phyloP scores from a whole-genome alignment of 768 basidiomycete genomes.

The Leccinum uliginosum region DNA sequence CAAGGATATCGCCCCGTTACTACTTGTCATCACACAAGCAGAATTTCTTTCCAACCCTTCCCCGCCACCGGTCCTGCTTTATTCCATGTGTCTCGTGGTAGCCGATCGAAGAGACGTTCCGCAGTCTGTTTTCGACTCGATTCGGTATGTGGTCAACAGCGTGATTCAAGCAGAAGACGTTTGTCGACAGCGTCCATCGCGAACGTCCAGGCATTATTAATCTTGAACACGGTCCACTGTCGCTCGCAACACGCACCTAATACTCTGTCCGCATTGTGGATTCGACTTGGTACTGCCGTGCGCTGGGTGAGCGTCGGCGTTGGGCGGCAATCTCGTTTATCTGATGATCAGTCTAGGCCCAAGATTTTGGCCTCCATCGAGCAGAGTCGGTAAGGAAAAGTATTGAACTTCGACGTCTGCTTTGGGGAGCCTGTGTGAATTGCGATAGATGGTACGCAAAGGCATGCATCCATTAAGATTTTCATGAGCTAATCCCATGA shows the following conservation, averaged over 20 bases:
- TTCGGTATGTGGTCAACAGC: conserved; percentile 82
- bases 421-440: conserved; percentile 95
- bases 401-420: conserved; percentile 80
- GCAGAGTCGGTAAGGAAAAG: conserved; percentile 82
- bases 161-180: conserved; percentile 90
- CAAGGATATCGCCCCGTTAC: conserved; percentile 77
- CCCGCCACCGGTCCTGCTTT: conserved; percentile 79
- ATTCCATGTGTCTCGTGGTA: conserved; percentile 92
- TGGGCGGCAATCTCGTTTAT: conserved; percentile 3
- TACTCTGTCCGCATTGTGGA: conserved; percentile 81
- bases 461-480: neutral
- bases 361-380: conserved; percentile 93
- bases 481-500: conserved; percentile 5
- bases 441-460: conserved; percentile 80
- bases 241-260: conserved; percentile 87
- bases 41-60: conserved; percentile 79
- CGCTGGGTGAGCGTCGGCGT: conserved; percentile 67
- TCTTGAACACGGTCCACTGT: conserved; percentile 82
- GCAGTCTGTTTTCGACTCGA: conserved; percentile 79
- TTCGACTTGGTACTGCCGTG: conserved; percentile 83
- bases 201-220: conserved; percentile 85
- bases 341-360: conserved; percentile 59
- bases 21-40: conserved; percentile 82
- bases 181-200: conserved; percentile 80
- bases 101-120: conserved; percentile 82